A percentile compares a stretch with the other conserved stretches of the same genome.
Evolutionary conservation across 2,329 filamentous ascomycete species (phyloP).

Genomic region (Fusarium xyrophilum): DNA sequence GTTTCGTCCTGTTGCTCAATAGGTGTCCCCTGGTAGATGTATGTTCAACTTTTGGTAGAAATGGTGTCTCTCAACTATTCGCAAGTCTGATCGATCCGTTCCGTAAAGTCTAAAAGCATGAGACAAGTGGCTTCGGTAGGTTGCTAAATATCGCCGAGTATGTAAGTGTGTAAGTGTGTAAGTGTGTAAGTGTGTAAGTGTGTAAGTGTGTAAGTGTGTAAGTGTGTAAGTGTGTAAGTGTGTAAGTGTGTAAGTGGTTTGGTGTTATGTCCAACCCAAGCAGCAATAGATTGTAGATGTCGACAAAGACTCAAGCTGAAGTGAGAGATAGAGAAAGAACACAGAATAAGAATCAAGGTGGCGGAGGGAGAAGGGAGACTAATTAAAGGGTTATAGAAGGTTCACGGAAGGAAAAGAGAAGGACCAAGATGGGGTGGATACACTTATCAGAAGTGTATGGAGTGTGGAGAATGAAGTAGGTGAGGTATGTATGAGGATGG

Average conservation of each 20-base stretch:
- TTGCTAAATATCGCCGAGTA: slow-evolving; percentile 18
- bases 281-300: background rate
- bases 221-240: slow-evolving; percentile 6
- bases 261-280: background rate
- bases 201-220: slow-evolving; percentile 4
- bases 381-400: slow-evolving; percentile 40
- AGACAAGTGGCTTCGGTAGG: slow-evolving; percentile 5
- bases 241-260: background rate
- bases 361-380: slow-evolving; percentile 33
- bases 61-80: slow-evolving; percentile 1
- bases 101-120: slow-evolving; percentile 10
- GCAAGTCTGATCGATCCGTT: slow-evolving; percentile 12
- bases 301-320: slow-evolving; percentile 1
- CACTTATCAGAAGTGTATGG: slow-evolving; percentile 42
- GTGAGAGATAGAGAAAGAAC: slow-evolving; percentile 16
- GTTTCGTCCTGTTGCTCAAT: slow-evolving; percentile 3
- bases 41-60: background rate
- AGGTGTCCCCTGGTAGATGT: background rate
- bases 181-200: slow-evolving; percentile 10
- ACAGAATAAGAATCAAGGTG: slow-evolving; percentile 17
- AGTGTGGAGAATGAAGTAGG: background rate
- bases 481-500: slow-evolving; percentile 11
- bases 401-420: slow-evolving; percentile 39
- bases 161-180: background rate
- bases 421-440: slow-evolving; percentile 45